Percentiles rank a stretch among this genome's conserved stretches.
phyloP scores from a whole-genome alignment of 2,329 filamentous ascomycete genomes.

The Cadophora luteo-olivacea region DNA sequence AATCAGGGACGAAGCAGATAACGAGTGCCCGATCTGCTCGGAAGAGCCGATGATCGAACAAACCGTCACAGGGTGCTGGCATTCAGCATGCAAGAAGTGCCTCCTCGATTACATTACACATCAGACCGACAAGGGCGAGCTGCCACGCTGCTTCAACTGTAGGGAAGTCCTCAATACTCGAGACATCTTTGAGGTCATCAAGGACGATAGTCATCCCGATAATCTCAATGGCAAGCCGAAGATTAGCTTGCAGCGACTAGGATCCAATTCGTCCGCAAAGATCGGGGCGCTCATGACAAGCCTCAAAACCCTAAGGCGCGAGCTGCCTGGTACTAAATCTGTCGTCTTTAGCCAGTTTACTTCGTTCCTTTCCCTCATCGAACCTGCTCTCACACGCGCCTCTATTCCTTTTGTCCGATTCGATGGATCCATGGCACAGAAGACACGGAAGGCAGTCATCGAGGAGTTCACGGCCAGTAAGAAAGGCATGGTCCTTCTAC shows the following conservation, averaged over 20 bases:
- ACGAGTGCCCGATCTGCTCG: conserved; percentile 92
- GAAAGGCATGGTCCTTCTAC: conserved; percentile 76
- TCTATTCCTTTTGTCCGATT: conserved; percentile 85
- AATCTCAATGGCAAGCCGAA: conserved; percentile 52
- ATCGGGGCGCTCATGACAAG: conserved; percentile 80
- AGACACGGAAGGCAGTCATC: conserved; percentile 80
- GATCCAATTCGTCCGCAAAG: conserved; percentile 81
- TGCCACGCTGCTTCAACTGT: conserved; percentile 89
- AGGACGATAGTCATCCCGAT: conserved; percentile 70
- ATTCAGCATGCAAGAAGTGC: conserved; percentile 94
- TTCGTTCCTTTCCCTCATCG: conserved; percentile 90
- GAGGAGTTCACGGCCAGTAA: conserved; percentile 68
- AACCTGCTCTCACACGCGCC: conserved; percentile 74
- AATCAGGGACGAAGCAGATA: conserved; percentile 86
- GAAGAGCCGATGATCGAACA: conserved; percentile 97
- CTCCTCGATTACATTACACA: conserved; percentile 90
- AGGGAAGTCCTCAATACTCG: conserved; percentile 80
- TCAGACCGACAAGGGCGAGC: conserved; percentile 75
- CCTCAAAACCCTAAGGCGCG: conserved; percentile 70
- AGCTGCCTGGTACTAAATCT: conserved; percentile 76
- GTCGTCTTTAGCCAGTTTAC: conserved; percentile 98
- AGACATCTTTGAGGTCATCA: conserved; percentile 91
- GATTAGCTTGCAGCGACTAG: conserved; percentile 66
- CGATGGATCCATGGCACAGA: conserved; percentile 89
- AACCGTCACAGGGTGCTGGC: conserved; percentile 95